Evolutionary conservation across 2,329 filamentous ascomycete genomes (phyloP).

Genomic region (Juglanconis oblonga): DNA sequence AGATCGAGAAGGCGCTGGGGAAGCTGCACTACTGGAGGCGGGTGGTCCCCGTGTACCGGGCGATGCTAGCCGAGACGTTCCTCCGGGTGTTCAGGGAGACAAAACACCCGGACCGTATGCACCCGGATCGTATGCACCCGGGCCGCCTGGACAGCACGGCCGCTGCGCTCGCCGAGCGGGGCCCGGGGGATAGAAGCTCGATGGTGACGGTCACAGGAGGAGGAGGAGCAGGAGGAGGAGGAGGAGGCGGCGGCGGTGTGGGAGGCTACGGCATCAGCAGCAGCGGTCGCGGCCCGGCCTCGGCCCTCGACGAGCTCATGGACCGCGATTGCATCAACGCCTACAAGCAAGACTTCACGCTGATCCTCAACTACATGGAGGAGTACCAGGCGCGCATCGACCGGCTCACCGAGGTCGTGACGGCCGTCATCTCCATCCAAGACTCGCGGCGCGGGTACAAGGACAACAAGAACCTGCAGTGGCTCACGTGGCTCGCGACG

Average conservation of each 20-base stretch:
- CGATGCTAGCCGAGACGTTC: conserved; percentile 26
- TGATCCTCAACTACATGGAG: conserved; percentile 25
- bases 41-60: conserved; percentile 25
- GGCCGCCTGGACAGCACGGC: not conserved
- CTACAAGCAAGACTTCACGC: conserved; percentile 25
- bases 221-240: not conserved
- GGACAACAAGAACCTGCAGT: conserved; percentile 30
- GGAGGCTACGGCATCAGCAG: not conserved
- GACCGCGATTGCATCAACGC: conserved; percentile 15
- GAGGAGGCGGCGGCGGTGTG: not conserved
- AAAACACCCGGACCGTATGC: conserved; percentile 7
- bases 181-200: not conserved
- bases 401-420: conserved; percentile 29
- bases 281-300: not conserved
- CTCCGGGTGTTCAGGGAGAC: conserved; percentile 19
- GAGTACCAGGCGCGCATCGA: conserved; percentile 31
- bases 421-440: conserved; percentile 28
- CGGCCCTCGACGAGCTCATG: not conserved
- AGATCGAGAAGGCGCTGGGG: conserved; percentile 21
- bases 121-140: not conserved
- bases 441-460: conserved; percentile 27
- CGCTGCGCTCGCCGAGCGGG: not conserved
- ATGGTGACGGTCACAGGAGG: not conserved
- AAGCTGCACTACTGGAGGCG: conserved; percentile 27
- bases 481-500: conserved; percentile 31